Evolutionary conservation across 176 grass and related monocot species (phyloP).

Genomic region (Lolium perenne): DNA sequence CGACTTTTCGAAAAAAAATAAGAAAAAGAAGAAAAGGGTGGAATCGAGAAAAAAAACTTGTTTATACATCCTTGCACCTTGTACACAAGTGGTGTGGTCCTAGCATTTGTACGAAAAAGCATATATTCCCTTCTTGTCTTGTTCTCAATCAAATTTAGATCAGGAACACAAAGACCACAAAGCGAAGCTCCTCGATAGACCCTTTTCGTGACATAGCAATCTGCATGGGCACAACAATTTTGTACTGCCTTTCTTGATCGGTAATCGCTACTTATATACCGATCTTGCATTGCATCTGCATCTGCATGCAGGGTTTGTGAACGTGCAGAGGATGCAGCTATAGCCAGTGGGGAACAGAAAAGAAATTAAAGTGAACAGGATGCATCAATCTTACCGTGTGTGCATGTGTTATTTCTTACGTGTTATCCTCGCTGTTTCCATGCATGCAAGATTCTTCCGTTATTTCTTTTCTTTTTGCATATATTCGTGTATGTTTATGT

Average conservation of each 20-base stretch:
- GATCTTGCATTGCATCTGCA: constrained; percentile 11
- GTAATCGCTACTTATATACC: background rate
- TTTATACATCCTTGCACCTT: background rate
- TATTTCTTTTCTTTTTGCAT: background rate
- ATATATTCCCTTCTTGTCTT: constrained; percentile 72
- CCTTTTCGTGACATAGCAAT: constrained; percentile 19
- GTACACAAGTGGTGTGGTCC: background rate
- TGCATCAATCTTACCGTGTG: background rate
- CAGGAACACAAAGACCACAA: constrained; percentile 47
- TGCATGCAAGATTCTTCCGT: constrained; percentile 13
- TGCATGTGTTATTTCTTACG: background rate
- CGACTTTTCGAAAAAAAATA: no score
- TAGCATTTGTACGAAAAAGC: constrained; percentile 48
- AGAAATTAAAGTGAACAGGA: background rate
- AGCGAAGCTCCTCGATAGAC: background rate
- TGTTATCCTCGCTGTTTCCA: background rate
- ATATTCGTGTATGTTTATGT: background rate
- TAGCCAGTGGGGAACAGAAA: no score
- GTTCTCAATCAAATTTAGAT: constrained; percentile 52
- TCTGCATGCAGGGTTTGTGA: background rate
- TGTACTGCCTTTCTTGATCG: background rate
- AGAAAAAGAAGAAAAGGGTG: no score
- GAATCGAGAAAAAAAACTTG: no score
- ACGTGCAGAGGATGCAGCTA: no score
- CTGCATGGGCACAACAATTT: constrained; percentile 33